A percentile compares a stretch with the other conserved stretches of the same genome.
phyloP scores from a whole-genome alignment of 306 rosid genomes.

The Lupinus albus region DNA sequence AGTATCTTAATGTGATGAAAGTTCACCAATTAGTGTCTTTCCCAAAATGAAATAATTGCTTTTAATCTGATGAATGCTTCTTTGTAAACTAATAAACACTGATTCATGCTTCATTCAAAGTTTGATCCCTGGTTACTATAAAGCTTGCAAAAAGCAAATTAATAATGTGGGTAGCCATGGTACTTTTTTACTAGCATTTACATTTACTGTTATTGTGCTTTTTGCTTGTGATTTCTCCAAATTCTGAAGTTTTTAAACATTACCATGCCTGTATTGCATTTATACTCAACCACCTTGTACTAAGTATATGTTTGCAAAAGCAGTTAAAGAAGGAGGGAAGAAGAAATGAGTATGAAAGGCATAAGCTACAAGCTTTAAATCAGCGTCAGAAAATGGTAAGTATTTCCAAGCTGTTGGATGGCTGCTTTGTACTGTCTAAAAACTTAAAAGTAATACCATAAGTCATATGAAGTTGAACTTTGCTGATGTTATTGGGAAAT shows the following conservation, averaged over 20 bases:
- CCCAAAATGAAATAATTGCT: constrained; percentile 21
- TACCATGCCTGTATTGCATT: constrained; percentile 16
- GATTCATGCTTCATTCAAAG: constrained; percentile 18
- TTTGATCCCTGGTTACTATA: constrained; percentile 18
- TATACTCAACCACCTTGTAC: constrained; percentile 30
- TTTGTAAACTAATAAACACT: constrained; percentile 8
- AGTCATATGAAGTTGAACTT: constrained; percentile 27
- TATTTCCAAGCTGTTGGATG: constrained; percentile 35
- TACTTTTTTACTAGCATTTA: constrained; percentile 21
- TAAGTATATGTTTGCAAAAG: constrained; percentile 37
- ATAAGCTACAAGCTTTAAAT: constrained; percentile 95
- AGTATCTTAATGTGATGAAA: constrained; percentile 30
- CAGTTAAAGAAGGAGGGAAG: constrained; percentile 97
- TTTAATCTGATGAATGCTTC: constrained; percentile 31
- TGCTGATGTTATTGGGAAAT: constrained; percentile 20
- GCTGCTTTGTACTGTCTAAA: constrained; percentile 21
- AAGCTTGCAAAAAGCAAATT: constrained; percentile 28
- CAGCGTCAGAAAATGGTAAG: constrained; percentile 98
- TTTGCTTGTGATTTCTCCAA: constrained; percentile 9
- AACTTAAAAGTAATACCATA: constrained; percentile 10
- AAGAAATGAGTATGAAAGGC: constrained; percentile 98
- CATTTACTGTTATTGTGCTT: constrained; percentile 17
- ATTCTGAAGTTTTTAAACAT: neutral
- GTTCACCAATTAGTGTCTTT: constrained; percentile 12
- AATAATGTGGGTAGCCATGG: constrained; percentile 18